Evolutionary conservation across 2,329 filamentous ascomycete species (phyloP), one percentile per base, ranked within the genome.

Genomic region (Penicillium sp.): DNA sequence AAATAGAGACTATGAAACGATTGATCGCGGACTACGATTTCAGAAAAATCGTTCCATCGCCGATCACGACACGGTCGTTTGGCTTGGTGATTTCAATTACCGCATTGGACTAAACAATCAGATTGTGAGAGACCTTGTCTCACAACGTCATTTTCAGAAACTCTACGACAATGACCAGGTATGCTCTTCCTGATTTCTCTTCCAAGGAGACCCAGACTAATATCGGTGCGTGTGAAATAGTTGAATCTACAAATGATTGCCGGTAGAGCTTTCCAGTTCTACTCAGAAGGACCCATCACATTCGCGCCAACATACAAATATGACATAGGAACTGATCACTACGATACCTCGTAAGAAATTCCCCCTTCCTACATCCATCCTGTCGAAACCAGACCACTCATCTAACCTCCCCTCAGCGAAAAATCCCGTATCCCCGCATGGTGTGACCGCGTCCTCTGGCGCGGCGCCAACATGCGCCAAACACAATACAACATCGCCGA

Each of bases 61-160:
- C 65, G 89, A 97, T 70, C 94, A 99, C 69, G 91, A 89, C 61
- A 87, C 90, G 19, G 88, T 97, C 31, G 88, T 97, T 49, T 99
- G 94, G 93, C 83, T 97, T 37, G 94, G 94, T 5, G 94, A 99
- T 72, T 99, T 99, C 79, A 99, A 99, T 70, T 99, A 99, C 74
- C 88, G 94, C 16, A 96, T 99, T 65, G 93, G 92, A 1, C 81
- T 97, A 53, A 83, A 82, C 40, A 86, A 91, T 60, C 91, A 96
- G 34, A 87, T 83, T 55, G 90, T 91, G 7, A 87, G 90, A 61
- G 83, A 87, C 28, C 77, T 96, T 9, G 85, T 96, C 51, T 83
- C 87, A 64, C 81, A 83, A 51, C 80, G 84, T 23, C 88, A 97
- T 66, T 79, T 96, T 10, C 89, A 88, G 52, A 87, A 82, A 16